Evolutionary conservation across 2,329 filamentous ascomycete genomes (phyloP), one percentile per base, ranked within the genome.

Genomic region (Phialophora macrospora): DNA sequence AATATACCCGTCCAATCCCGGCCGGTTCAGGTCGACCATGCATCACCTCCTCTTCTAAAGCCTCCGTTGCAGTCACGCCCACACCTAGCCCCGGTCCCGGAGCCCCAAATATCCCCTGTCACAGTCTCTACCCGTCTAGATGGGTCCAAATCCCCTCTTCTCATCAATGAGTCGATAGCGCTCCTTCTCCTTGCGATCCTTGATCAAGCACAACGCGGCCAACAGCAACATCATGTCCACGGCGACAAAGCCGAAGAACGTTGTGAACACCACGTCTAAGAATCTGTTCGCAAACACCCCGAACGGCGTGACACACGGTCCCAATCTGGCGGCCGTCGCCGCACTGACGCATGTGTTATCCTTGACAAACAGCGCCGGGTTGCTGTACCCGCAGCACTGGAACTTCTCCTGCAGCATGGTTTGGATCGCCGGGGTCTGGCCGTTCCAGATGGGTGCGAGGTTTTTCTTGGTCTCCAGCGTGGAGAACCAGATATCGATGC

Each of bases 161-260:
- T 92, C 87, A 74, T 94, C 91, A 73, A 95, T 93, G 74, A 90
- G 84, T 65, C 87, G 86, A 80, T 92, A 95, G 66, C 91, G 84
- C 77, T 90, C 88, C 73, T 87, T 86, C 80, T 95, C 91, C 79
- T 90, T 90, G 74, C 91, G 87, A 73, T 92, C 88, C 83, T 93
- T 93, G 73, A 92, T 82, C 52, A 95, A 82, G 78, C 92, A 92
- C 32, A 89, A 88, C 12, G 89, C 87, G 71, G 87, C 85, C 63
- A 94, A 80, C 70, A 94, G 80, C 56, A 94, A 81, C 59, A 91
- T 74, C 49, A 84, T 84, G 74, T 93, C 88, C 69, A 92, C 76
- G 63, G 83, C 84, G 67, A 93, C 90, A 76, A 94, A 87, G 68
- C 90, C 91, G 75, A 95, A 95, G 62, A 90, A 83, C 26, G 87